Conservation (phyloP, 805 yeast genomes). For the Pichia cabralensis region DNA sequence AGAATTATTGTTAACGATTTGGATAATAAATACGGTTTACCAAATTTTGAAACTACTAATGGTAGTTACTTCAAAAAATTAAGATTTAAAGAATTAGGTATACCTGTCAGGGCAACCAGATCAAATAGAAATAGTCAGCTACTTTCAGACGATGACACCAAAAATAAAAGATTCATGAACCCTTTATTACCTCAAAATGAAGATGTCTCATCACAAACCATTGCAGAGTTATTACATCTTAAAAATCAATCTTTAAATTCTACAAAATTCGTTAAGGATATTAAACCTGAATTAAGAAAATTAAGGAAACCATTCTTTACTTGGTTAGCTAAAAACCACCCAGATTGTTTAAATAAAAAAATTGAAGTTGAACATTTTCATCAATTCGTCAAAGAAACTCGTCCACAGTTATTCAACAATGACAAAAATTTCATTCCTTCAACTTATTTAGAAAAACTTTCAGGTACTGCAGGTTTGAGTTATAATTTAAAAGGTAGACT, state of each 20-base stretch:
- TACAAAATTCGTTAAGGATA: conserved; percentile 10
- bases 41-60: conserved; percentile 58
- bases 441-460: conserved; percentile 15
- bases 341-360: conserved; percentile 25
- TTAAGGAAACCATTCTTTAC: conserved; percentile 43
- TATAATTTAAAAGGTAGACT: conserved; percentile 63
- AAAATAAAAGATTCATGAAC: too few relatives aligned
- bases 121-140: background rate
- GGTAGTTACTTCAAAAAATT: conserved; percentile 51
- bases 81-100: conserved; percentile 60
- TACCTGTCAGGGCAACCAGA: conserved; percentile 29
- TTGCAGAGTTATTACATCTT: conserved; percentile 18
- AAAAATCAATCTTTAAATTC: conserved; percentile 17
- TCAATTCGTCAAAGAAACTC: conserved; percentile 28
- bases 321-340: conserved; percentile 45
- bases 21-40: conserved; percentile 57
- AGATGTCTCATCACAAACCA: conserved; percentile 20
- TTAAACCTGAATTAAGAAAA: conserved; percentile 33
- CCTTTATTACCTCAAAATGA: too few relatives aligned
- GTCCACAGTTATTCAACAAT: conserved; percentile 9
- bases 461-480: conserved; percentile 72
- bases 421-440: conserved; percentile 11
- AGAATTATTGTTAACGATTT: conserved; percentile 55
- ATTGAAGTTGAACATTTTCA: conserved; percentile 22
- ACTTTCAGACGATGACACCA: too few relatives aligned